A percentile compares a stretch with the other conserved stretches of the same genome.
Conservation (phyloP, 163 green algal genomes). For the Scenedesmus sp. region DNA sequence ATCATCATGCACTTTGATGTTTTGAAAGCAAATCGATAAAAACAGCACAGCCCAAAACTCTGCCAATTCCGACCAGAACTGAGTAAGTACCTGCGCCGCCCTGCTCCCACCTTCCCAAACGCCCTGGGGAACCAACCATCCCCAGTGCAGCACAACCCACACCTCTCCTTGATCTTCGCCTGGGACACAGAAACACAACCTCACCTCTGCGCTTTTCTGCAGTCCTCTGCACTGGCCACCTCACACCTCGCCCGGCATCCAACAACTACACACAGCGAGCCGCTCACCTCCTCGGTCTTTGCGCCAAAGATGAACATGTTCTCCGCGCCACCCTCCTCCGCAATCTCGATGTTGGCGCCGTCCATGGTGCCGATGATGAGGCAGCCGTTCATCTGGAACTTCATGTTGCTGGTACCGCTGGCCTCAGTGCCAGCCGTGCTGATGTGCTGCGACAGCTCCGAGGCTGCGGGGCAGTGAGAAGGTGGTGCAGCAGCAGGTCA, state of each 20-base stretch:
- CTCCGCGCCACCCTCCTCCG: slow-evolving; percentile 82
- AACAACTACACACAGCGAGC: background rate
- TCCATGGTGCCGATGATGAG: slow-evolving; percentile 94
- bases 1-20: too few relatives aligned
- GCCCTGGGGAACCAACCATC: too few relatives aligned
- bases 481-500: background rate
- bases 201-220: too few relatives aligned
- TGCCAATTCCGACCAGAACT: background rate
- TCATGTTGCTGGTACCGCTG: slow-evolving; percentile 99
- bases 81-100: too few relatives aligned
- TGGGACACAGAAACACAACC: too few relatives aligned
- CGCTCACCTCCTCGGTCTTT: slow-evolving; percentile 81
- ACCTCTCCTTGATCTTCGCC: too few relatives aligned
- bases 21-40: too few relatives aligned
- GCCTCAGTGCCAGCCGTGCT: slow-evolving; percentile 98
- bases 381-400: slow-evolving; percentile 99
- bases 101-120: too few relatives aligned
- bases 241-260: too few relatives aligned
- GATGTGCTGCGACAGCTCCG: slow-evolving; percentile 97
- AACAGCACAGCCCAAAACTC: too few relatives aligned
- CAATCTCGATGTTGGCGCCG: slow-evolving; percentile 99
- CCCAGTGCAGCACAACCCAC: too few relatives aligned
- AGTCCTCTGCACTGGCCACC: too few relatives aligned
- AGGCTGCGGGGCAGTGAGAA: slow-evolving; percentile 60
- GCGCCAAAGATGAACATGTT: slow-evolving; percentile 87